Conservation (phyloP, 169 alveolate genomes). For the Plasmodium fragile region DNA sequence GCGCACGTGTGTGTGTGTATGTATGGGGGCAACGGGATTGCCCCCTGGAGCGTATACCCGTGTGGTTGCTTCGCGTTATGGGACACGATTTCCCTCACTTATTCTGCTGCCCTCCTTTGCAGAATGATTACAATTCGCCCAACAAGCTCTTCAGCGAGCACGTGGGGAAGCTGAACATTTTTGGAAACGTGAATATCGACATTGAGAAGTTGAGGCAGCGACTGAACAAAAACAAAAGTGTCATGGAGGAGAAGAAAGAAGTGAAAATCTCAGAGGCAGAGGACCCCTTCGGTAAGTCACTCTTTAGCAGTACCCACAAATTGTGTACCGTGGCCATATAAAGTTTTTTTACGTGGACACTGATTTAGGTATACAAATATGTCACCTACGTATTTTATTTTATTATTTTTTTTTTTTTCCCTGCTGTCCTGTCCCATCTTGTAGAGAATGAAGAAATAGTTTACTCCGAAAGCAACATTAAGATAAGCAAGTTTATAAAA, state of each 20-base stretch:
- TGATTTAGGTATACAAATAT: background rate
- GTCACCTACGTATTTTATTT: background rate
- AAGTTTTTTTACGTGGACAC: no score
- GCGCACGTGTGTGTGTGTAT: background rate
- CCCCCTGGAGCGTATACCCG: background rate
- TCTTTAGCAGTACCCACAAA: background rate
- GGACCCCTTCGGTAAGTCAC: slow-evolving; percentile 46
- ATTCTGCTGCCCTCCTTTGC: background rate
- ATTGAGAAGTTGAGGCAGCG: slow-evolving; percentile 40
- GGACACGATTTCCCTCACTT: background rate
- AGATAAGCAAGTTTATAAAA: slow-evolving; percentile 56
- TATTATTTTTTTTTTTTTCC: background rate
- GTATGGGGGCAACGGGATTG: background rate
- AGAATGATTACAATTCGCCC: slow-evolving; percentile 65
- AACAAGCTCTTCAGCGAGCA: slow-evolving; percentile 49
- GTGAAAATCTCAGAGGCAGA: slow-evolving; percentile 47
- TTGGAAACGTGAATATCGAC: slow-evolving; percentile 46
- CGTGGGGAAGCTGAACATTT: slow-evolving; percentile 47
- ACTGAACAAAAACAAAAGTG: slow-evolving; percentile 37
- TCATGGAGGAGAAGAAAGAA: slow-evolving; percentile 66
- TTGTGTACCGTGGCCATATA: background rate
- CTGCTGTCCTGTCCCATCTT: background rate
- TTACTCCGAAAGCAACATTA: slow-evolving; percentile 59
- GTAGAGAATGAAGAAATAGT: slow-evolving; percentile 50
- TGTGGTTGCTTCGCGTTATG: background rate